A percentile compares a stretch with the other conserved stretches of the same genome.
phyloP scores from a whole-genome alignment of 2,329 filamentous ascomycete genomes.

The Dothideomycetes sp. region DNA sequence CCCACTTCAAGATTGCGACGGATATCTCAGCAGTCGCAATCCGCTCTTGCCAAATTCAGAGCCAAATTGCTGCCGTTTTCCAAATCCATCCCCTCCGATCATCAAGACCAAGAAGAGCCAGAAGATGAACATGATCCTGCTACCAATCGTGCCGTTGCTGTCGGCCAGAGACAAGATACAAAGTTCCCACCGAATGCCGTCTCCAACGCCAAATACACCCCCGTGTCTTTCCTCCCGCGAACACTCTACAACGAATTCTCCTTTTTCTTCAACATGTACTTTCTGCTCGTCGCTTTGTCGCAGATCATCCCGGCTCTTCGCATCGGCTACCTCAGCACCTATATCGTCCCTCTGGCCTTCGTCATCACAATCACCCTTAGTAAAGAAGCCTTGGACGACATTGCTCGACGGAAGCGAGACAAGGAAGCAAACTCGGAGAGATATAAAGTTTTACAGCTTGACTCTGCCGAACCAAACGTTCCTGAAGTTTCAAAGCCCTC shows the following conservation, averaged over 20 bases:
- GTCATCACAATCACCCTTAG: conserved; percentile 86
- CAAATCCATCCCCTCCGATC: conserved; percentile 16
- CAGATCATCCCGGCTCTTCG: conserved; percentile 82
- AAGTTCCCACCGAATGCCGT: conserved; percentile 84
- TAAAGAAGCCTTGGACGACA: conserved; percentile 93
- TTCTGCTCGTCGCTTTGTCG: conserved; percentile 86
- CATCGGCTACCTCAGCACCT: conserved; percentile 91
- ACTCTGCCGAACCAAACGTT: conserved; percentile 41
- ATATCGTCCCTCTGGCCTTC: conserved; percentile 84
- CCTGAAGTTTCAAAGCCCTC: conserved; percentile 70
- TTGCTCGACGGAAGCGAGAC: conserved; percentile 74
- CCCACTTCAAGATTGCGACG: background rate
- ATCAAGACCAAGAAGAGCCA: conserved; percentile 25
- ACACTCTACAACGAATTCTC: conserved; percentile 98
- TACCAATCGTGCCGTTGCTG: conserved; percentile 63
- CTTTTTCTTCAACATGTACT: conserved; percentile 99
- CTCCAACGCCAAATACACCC: conserved; percentile 96
- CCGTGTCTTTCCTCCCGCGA: conserved; percentile 84
- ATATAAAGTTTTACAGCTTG: conserved; percentile 69
- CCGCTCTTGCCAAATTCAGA: conserved; percentile 13
- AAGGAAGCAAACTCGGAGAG: conserved; percentile 89
- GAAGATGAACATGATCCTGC: conserved; percentile 48
- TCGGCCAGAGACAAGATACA: conserved; percentile 63
- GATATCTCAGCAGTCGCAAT: conserved; percentile 6
- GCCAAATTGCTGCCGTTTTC: conserved; percentile 21